These are phyloP conservation scores for Nitzschia sp. DNA, from an alignment of 108 stramenopile species.

Conservation along the genomic window DNA sequence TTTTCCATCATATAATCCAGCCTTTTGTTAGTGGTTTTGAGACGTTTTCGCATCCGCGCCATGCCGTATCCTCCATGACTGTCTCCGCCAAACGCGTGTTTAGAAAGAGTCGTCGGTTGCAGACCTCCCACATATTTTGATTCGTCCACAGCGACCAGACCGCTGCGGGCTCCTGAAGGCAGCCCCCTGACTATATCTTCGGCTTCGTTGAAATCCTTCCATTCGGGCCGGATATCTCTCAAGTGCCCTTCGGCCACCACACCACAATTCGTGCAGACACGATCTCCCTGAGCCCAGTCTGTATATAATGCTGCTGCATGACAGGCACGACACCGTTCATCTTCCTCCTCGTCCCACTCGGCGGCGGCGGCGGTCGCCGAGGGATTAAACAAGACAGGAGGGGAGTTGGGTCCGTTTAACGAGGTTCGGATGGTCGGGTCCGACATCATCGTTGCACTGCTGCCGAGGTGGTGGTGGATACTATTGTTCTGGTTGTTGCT, in stretches of 20 bases:
- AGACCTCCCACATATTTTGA: constrained; percentile 54
- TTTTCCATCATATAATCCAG: constrained; percentile 54
- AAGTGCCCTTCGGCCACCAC: constrained; percentile 52
- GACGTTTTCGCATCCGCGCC: constrained; percentile 30
- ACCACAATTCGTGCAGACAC: constrained; percentile 63
- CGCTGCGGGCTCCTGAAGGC: constrained; percentile 36
- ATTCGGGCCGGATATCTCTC: constrained; percentile 58
- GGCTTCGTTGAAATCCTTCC: constrained; percentile 56
- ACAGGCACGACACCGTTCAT: constrained; percentile 46
- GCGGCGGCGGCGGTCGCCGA: background rate
- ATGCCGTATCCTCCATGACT: constrained; percentile 28
- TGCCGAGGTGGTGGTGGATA: too few relatives aligned
- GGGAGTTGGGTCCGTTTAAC: constrained; percentile 23
- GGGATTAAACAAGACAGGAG: constrained; percentile 2
- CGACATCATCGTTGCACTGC: background rate
- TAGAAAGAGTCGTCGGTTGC: constrained; percentile 55
- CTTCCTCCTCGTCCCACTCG: constrained; percentile 6
- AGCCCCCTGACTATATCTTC: constrained; percentile 47
- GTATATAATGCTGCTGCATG: constrained; percentile 29
- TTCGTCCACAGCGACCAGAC: constrained; percentile 55
- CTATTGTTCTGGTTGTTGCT: too few relatives aligned
- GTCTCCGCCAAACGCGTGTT: constrained; percentile 34
- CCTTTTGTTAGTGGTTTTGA: constrained; percentile 37
- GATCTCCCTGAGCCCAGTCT: constrained; percentile 69
- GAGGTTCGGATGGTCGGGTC: background rate